Conservation (phyloP, 176 grass and related monocot species). For the Microstegium vimineum region DNA sequence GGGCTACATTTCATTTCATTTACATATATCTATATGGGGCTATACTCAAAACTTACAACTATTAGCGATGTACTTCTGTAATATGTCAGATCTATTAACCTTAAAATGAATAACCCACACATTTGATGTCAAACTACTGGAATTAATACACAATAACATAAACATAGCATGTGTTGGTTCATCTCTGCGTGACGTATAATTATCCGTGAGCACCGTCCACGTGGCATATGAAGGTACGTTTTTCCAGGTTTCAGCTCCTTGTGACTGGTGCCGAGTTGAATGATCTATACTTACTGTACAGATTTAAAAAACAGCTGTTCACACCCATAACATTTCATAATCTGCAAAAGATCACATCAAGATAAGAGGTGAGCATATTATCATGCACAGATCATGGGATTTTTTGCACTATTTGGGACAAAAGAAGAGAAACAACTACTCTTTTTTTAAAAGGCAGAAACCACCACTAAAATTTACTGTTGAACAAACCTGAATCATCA, state of each 20-base stretch:
- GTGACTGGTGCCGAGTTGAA: neutral
- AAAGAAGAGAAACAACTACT: neutral
- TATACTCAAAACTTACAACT: conserved; percentile 18
- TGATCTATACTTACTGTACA: neutral
- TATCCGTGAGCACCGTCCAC: neutral
- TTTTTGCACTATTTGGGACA: neutral
- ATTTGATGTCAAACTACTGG: conserved; percentile 17
- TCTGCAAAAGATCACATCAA: conserved; percentile 11
- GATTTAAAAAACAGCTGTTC: conserved; percentile 23
- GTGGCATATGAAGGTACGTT: neutral
- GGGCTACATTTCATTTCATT: conserved; percentile 4
- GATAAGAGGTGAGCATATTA: neutral
- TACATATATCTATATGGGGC: neutral
- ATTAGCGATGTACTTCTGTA: neutral
- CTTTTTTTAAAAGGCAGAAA: no score
- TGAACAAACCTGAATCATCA: conserved; percentile 39
- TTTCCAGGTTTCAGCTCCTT: neutral
- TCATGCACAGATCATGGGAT: neutral
- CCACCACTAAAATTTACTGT: neutral
- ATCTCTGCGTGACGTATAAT: neutral
- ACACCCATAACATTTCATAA: neutral
- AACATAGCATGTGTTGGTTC: neutral
- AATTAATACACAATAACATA: conserved; percentile 7
- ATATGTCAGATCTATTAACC: neutral
- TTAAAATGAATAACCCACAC: neutral